Evolutionary conservation across 208 protist species (phyloP).

Genomic region (Leishmania arabica): DNA sequence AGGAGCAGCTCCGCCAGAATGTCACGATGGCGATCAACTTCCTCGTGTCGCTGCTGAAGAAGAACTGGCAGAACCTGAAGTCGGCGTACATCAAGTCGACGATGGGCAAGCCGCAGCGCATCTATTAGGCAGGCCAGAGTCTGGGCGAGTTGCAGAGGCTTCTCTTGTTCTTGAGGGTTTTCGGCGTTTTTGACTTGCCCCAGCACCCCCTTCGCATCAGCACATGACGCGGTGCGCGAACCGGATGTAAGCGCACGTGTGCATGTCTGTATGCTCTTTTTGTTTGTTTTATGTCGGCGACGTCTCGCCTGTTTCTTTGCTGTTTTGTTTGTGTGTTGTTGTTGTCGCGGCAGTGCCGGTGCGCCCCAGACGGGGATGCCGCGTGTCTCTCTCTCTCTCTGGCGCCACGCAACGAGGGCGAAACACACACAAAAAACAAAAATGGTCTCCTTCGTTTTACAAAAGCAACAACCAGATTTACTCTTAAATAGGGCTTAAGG

Average conservation of each 20-base stretch:
- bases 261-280: background rate
- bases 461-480: no score
- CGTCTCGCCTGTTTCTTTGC: background rate
- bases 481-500: background rate
- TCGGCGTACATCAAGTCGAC: constrained; percentile 99
- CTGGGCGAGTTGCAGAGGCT: background rate
- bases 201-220: background rate
- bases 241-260: background rate
- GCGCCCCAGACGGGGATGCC: no score
- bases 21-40: constrained; percentile 98
- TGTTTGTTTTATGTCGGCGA: background rate
- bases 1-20: constrained; percentile 97
- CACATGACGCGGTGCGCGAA: background rate
- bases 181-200: background rate
- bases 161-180: background rate
- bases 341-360: background rate
- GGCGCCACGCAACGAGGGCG: no score
- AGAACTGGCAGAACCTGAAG: constrained; percentile 99
- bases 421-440: no score
- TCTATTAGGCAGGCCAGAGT: constrained; percentile 90
- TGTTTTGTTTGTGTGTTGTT: background rate
- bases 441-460: no score
- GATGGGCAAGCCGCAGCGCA: constrained; percentile 97
- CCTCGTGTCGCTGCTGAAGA: constrained; percentile 99
- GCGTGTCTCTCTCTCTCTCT: no score